Evolutionary conservation across 129 eudicot genomes (phyloP).

Genomic region (Helianthus tuberosus): DNA sequence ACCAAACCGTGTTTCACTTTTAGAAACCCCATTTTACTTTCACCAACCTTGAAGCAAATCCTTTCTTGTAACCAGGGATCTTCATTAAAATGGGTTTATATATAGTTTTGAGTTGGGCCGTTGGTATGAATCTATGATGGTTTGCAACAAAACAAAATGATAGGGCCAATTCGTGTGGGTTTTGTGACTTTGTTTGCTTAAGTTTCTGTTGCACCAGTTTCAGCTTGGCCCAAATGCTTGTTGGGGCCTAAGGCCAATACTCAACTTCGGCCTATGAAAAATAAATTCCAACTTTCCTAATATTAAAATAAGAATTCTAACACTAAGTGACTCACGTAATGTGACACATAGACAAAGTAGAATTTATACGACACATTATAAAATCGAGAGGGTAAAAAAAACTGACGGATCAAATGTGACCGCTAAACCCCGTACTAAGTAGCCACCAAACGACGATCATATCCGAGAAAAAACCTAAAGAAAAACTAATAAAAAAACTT

Average conservation of each 20-base stretch:
- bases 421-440: no score
- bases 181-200: not conserved
- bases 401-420: no score
- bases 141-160: not conserved
- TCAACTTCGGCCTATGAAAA: no score
- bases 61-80: not conserved
- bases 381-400: no score
- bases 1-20: not conserved
- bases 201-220: not conserved
- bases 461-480: no score
- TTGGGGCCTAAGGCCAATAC: not conserved
- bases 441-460: no score
- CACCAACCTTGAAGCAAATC: not conserved
- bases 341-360: no score
- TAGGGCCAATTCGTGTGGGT: not conserved
- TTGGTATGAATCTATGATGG: not conserved
- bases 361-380: no score
- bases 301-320: no score
- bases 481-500: no score
- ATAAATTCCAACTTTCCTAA: not conserved
- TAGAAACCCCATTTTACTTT: not conserved
- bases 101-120: not conserved
- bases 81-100: not conserved
- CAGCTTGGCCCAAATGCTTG: not conserved
- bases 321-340: no score